Conservation (phyloP, 2,329 filamentous ascomycete genomes). For the Penicillium sumatraense region DNA sequence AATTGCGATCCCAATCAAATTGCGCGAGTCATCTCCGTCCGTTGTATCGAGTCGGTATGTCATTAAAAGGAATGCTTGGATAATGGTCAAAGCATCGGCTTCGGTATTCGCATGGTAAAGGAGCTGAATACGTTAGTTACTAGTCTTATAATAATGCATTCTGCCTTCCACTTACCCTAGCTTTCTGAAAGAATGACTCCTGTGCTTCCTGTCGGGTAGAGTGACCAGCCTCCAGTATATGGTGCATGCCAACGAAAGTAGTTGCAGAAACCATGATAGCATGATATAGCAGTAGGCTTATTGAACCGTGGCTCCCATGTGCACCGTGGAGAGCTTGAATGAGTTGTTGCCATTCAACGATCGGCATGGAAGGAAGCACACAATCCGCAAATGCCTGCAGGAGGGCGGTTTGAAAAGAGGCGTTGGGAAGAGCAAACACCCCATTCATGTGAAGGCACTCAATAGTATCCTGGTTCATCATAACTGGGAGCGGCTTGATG, state of each 20-base stretch:
- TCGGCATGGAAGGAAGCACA: constrained; percentile 85
- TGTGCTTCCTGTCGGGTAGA: constrained; percentile 73
- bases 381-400: constrained; percentile 78
- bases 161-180: constrained; percentile 9
- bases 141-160: neutral
- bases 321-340: constrained; percentile 54
- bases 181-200: constrained; percentile 78
- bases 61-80: constrained; percentile 18
- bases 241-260: constrained; percentile 76
- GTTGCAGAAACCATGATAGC: constrained; percentile 86
- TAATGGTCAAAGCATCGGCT: constrained; percentile 9
- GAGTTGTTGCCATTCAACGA: constrained; percentile 66
- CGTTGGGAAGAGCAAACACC: constrained; percentile 71
- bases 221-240: constrained; percentile 74
- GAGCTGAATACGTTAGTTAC: constrained; percentile 6
- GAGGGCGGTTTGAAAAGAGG: constrained; percentile 72
- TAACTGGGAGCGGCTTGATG: constrained; percentile 17
- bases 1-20: constrained; percentile 16
- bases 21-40: constrained; percentile 19
- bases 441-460: constrained; percentile 77
- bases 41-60: constrained; percentile 17
- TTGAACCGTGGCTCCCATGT: constrained; percentile 60
- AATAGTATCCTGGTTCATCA: constrained; percentile 11
- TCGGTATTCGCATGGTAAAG: constrained; percentile 17
- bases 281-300: constrained; percentile 83